Conservation (phyloP, 257 asterid species). For the Jacaranda mimosifolia region DNA sequence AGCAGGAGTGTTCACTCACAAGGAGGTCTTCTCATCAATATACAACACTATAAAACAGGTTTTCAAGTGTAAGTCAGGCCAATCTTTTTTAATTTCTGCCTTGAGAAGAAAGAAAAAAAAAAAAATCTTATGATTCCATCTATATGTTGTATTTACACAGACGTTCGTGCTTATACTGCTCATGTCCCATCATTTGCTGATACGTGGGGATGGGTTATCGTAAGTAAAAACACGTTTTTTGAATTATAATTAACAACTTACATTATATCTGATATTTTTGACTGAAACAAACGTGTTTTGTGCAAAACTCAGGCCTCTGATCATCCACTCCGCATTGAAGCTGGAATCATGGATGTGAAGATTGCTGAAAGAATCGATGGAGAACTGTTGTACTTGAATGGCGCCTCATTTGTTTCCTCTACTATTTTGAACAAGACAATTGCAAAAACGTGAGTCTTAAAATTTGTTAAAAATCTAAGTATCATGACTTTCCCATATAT, state of each 20-base stretch:
- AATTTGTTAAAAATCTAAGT: too few relatives aligned
- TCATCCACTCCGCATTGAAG: slow-evolving; percentile 78
- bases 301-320: slow-evolving; percentile 75
- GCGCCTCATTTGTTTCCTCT: slow-evolving; percentile 86
- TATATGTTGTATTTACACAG: slow-evolving; percentile 44
- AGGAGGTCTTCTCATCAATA: slow-evolving; percentile 93
- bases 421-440: slow-evolving; percentile 90
- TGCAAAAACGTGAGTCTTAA: slow-evolving; percentile 68
- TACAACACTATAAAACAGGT: slow-evolving; percentile 91
- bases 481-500: too few relatives aligned
- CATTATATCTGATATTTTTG: background rate
- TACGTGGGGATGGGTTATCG: slow-evolving; percentile 99
- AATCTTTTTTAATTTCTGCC: background rate
- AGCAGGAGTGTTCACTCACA: slow-evolving; percentile 90
- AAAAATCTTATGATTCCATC: background rate
- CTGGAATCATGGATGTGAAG: slow-evolving; percentile 82
- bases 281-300: background rate
- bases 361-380: slow-evolving; percentile 90
- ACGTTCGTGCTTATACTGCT: slow-evolving; percentile 92
- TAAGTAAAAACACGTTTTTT: slow-evolving; percentile 28
- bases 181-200: slow-evolving; percentile 98
- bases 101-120: too few relatives aligned
- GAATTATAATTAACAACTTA: background rate
- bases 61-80: slow-evolving; percentile 73
- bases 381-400: slow-evolving; percentile 82